phyloP scores from a whole-genome alignment of 768 basidiomycete genomes.

The Mycena alexandri region DNA sequence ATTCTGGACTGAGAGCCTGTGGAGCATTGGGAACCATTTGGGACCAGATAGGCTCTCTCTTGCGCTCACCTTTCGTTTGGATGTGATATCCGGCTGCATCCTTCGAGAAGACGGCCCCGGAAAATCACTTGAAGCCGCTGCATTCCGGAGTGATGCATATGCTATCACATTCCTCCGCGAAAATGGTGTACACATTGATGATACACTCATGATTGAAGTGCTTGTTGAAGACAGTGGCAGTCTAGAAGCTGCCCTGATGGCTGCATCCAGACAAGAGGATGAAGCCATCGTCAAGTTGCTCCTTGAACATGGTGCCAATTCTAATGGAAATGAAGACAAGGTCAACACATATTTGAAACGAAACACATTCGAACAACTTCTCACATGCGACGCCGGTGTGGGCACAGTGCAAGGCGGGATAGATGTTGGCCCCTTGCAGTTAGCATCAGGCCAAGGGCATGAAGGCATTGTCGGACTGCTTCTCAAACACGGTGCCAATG shows the following conservation, averaged over 20 bases:
- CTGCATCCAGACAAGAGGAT: neutral
- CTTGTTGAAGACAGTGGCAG: too few species aligned
- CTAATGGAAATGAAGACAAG: neutral
- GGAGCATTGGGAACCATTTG: too few species aligned
- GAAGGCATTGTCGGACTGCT: neutral
- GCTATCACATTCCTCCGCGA: slow-evolving; percentile 3
- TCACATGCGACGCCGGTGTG: neutral
- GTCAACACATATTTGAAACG: too few species aligned
- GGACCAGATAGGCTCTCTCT: slow-evolving; percentile 2
- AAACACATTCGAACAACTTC: neutral
- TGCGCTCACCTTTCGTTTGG: neutral
- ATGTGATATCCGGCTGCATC: slow-evolving; percentile 10
- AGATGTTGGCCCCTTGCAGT: neutral
- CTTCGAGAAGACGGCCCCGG: neutral
- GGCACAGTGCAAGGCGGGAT: neutral
- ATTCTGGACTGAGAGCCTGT: too few species aligned
- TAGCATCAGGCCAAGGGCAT: neutral
- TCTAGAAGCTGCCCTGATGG: too few species aligned
- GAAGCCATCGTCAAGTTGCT: neutral
- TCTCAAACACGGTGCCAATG: neutral
- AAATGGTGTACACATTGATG: neutral
- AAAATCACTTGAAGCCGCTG: neutral
- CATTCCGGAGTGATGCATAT: neutral
- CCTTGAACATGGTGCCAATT: neutral
- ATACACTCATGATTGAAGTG: neutral